Base-by-base conservation (phyloP, 345 rosid genomes). In the Lepidium africanum region DNA sequence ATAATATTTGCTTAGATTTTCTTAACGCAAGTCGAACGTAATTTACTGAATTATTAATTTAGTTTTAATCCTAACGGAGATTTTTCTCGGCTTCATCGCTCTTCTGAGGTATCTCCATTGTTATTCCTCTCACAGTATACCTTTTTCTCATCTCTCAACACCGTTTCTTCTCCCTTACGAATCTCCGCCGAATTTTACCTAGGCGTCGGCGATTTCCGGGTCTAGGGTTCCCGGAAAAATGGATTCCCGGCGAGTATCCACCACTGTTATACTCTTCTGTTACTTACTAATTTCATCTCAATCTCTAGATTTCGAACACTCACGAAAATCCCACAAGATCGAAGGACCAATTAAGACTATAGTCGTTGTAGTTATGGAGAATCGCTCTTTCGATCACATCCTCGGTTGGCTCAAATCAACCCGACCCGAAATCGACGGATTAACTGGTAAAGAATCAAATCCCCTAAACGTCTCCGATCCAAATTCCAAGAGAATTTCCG, bases 281-380 rank as follows among this genome's bases (percentile, higher is more conserved):
- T 79, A 65, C 78, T 77, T 95, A 39, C 32, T 83, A 2, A 40
- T 81, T 43, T 87, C 94, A 33, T 80, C 92, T 7, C 84, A 87
- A 3, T 81, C 95, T 10, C 74, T 78, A 17, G 71, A 77, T 17
- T 71, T 76, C 21, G 62, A 78, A 2, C 59, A 47, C 23, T 67
- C 68, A 10, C 75, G 48, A 13, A 79, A 75, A 59, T 38, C 56
- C 19, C 85, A 79, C 68, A 79, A 65, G 65, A 80, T 91, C 84
- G 41, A 86, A 66, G 96, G 99, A 12, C 99, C 97, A 36, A 87
- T 95, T 72, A 95, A 91, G 77, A 95, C 99, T 76, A 39, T 91
- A 25, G 97, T 95, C 45, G 82, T 95, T 36, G 50, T 95, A 14
- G 93, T 95, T 14, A 95, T 95, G 99, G 99, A 94, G 81, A 94